Evolutionary conservation across 2,329 filamentous ascomycete species (phyloP).

Genomic region (Epichloe glyceriae): DNA sequence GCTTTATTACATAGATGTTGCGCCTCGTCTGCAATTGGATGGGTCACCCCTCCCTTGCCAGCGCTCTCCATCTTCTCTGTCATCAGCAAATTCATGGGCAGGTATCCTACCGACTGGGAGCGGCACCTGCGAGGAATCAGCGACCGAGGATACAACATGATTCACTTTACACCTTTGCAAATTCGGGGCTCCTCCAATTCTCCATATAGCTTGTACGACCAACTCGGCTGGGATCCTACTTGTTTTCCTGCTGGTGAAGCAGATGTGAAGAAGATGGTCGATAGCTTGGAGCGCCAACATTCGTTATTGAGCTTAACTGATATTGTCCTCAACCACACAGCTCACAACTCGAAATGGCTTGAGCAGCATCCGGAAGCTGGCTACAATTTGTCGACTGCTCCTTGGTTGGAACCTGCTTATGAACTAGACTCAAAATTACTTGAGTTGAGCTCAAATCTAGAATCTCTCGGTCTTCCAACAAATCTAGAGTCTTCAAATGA

Average conservation of each 20-base stretch:
- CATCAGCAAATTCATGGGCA: conserved; percentile 96
- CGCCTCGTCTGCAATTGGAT: conserved; percentile 64
- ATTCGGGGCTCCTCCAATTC: conserved; percentile 83
- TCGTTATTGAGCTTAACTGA: conserved; percentile 82
- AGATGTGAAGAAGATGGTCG: conserved; percentile 64
- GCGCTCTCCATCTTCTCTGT: conserved; percentile 85
- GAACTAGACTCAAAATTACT: conserved; percentile 50
- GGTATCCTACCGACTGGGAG: conserved; percentile 82
- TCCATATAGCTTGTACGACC: conserved; percentile 92
- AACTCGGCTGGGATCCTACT: conserved; percentile 69
- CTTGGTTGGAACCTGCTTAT: conserved; percentile 56
- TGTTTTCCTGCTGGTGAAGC: conserved; percentile 77
- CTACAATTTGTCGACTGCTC: conserved; percentile 86
- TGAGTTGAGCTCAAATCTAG: conserved; percentile 65
- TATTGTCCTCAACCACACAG: conserved; percentile 96
- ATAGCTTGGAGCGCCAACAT: conserved; percentile 72
- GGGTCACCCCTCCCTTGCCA: conserved; percentile 66
- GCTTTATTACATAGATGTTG: conserved; percentile 87
- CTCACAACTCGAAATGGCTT: conserved; percentile 89
- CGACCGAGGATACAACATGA: conserved; percentile 92
- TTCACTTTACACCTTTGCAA: conserved; percentile 94
- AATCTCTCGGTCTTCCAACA: conserved; percentile 59
- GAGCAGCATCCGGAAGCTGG: conserved; percentile 89
- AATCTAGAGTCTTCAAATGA: conserved; percentile 60
- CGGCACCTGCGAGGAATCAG: conserved; percentile 79